Evolutionary conservation across 139 green algal genomes (phyloP).

Genomic region (Haematococcus sp.): DNA sequence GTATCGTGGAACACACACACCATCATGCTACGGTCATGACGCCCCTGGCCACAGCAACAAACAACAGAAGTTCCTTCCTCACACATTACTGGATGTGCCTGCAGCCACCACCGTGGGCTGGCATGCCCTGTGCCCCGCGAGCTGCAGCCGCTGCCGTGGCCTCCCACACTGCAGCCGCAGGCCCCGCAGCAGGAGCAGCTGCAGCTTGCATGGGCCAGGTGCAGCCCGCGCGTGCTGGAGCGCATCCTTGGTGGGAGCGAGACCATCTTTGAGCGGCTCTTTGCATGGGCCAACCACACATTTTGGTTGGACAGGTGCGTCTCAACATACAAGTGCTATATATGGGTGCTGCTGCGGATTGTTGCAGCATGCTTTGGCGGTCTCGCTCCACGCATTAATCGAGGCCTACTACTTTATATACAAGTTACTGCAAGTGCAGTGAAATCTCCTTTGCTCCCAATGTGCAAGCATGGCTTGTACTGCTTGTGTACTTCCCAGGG

Average conservation of each 20-base stretch:
- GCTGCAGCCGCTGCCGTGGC: constrained; percentile 13
- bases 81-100: constrained; percentile 1
- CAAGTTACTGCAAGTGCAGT: too few species aligned
- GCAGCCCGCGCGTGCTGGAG: constrained; percentile 18
- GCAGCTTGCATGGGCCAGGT: constrained; percentile 29
- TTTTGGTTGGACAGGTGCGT: constrained; percentile 91
- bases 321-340: neutral
- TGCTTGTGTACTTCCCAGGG: too few species aligned
- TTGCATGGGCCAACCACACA: constrained; percentile 49
- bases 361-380: neutral
- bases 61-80: too few species aligned
- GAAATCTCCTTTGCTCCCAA: too few species aligned
- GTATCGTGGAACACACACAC: too few species aligned
- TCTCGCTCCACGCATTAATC: too few species aligned
- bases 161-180: constrained; percentile 8
- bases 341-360: neutral
- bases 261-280: constrained; percentile 38
- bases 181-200: constrained; percentile 5
- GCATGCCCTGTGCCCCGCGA: constrained; percentile 6
- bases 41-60: too few species aligned
- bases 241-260: constrained; percentile 28
- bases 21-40: too few species aligned
- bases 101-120: neutral
- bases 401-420: too few species aligned
- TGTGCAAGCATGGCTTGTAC: too few species aligned